Conservation (phyloP, 148 eudicot species). For the Chenopodium berlandieri region DNA sequence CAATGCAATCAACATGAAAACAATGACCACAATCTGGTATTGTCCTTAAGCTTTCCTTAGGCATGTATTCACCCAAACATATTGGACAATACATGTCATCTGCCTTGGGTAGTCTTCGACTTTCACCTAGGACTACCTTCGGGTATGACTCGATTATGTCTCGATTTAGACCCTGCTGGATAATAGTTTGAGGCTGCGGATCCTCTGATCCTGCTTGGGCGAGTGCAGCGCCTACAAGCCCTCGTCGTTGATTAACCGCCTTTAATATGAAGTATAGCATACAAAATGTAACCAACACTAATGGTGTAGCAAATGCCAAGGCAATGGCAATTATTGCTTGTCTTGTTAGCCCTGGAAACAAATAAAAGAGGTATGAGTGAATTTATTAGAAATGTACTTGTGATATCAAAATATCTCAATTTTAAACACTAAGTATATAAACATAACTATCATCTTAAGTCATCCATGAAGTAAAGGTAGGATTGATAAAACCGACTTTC, state of each 20-base stretch:
- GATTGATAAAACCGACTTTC: too few relatives aligned
- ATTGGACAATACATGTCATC: slow-evolving; percentile 48
- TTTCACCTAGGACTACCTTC: slow-evolving; percentile 51
- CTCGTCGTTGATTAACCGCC: neutral
- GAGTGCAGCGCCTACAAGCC: neutral
- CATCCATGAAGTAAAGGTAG: too few relatives aligned
- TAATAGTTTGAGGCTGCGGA: slow-evolving; percentile 15
- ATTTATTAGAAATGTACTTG: too few relatives aligned
- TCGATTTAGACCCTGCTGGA: slow-evolving; percentile 33
- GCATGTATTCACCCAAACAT: slow-evolving; percentile 52
- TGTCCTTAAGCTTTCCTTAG: slow-evolving; percentile 48
- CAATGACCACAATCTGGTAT: slow-evolving; percentile 55
- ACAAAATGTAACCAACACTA: neutral
- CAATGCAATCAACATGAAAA: slow-evolving; percentile 66
- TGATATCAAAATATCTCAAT: too few relatives aligned
- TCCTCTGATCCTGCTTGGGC: neutral
- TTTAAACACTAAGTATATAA: too few relatives aligned
- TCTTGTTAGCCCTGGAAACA: slow-evolving; percentile 14
- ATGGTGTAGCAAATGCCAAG: slow-evolving; percentile 21
- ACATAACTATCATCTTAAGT: too few relatives aligned
- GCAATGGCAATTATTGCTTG: slow-evolving; percentile 15
- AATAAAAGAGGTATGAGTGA: neutral
- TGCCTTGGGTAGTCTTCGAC: slow-evolving; percentile 48
- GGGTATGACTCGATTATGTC: slow-evolving; percentile 56
- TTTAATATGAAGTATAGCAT: neutral